Evolutionary conservation across 192 early-diverging fungal species (phyloP).

Genomic region (Podila horticola): DNA sequence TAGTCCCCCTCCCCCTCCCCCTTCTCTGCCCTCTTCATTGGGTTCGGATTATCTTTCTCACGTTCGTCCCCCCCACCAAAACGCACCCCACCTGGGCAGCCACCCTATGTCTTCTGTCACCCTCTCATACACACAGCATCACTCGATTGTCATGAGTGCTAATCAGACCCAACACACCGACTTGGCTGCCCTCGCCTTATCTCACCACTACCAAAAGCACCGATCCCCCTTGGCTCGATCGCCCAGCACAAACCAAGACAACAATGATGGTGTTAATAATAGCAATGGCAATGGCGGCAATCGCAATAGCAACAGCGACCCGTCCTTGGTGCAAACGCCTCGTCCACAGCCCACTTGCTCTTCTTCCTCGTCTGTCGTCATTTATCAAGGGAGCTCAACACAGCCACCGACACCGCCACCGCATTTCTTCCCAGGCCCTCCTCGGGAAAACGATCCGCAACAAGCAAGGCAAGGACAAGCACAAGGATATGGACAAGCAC

Average conservation of each 20-base stretch:
- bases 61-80: neutral
- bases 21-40: neutral
- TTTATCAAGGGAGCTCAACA: neutral
- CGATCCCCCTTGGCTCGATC: neutral
- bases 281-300: neutral
- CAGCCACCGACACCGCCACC: neutral
- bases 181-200: neutral
- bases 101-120: neutral
- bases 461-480: neutral
- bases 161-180: neutral
- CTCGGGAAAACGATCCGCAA: neutral
- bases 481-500: neutral
- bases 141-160: neutral
- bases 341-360: neutral
- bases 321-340: neutral
- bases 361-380: slow-evolving; percentile 2
- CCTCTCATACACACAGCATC: neutral
- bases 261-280: neutral
- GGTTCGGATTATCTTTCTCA: neutral
- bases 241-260: neutral
- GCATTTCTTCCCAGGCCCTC: neutral
- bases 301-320: neutral
- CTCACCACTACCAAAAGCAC: neutral
- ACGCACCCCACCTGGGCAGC: neutral
- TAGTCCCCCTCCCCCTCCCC: neutral